Percentiles rank a stretch among this genome's conserved stretches.
Evolutionary conservation across 176 grass and related monocot species (phyloP).

Genomic region (Avena atlantica): DNA sequence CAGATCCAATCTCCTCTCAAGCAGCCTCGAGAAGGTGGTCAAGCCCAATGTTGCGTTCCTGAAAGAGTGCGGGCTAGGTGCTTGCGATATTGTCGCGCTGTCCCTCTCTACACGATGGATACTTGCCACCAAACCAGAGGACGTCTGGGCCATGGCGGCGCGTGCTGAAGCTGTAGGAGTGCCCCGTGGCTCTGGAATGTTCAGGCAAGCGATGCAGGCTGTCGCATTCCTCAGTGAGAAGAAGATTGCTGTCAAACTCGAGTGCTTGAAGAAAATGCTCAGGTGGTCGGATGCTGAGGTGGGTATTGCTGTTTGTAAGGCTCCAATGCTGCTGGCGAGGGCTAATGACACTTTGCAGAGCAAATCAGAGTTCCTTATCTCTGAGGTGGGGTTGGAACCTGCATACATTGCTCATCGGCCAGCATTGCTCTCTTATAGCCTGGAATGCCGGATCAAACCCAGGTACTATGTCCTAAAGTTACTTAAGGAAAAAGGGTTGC

Average conservation of each 20-base stretch:
- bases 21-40: not conserved
- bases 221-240: not conserved
- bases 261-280: not conserved
- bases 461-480: not conserved
- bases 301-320: not conserved
- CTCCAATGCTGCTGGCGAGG: not conserved
- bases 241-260: not conserved
- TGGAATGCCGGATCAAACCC: not conserved
- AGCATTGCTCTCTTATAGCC: not conserved
- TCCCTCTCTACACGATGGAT: not conserved
- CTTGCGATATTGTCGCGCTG: not conserved
- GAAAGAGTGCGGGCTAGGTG: not conserved
- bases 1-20: not conserved
- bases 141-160: not conserved
- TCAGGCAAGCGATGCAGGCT: not conserved
- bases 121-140: not conserved
- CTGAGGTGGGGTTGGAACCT: not conserved
- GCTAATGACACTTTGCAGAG: not conserved
- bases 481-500: not conserved
- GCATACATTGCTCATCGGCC: not conserved
- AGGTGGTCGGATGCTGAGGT: not conserved
- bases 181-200: not conserved
- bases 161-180: not conserved
- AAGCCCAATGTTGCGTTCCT: constrained; percentile 1
- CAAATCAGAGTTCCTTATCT: not conserved